A percentile compares a stretch with the other conserved stretches of the same genome.
phyloP scores from a whole-genome alignment of 1,139 yeast genomes.

The Pichia inconspicua region DNA sequence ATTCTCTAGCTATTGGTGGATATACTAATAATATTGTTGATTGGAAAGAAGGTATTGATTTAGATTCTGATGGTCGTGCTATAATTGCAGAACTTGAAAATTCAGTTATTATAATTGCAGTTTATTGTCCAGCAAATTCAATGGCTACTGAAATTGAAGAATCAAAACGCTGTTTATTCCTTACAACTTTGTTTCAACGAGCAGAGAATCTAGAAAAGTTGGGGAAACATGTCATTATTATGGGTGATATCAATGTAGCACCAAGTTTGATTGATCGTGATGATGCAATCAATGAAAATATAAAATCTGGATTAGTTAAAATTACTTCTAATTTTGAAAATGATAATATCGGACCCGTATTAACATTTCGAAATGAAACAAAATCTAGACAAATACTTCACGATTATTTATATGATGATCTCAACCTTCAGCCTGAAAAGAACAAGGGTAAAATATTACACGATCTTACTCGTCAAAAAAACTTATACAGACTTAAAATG shows the following conservation, averaged over 20 bases:
- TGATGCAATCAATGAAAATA: constrained; percentile 46
- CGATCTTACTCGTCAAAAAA: constrained; percentile 58
- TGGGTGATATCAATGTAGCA: constrained; percentile 86
- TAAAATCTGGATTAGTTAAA: constrained; percentile 22
- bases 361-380: constrained; percentile 20
- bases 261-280: constrained; percentile 80
- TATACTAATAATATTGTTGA: constrained; percentile 43
- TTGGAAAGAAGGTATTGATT: constrained; percentile 32
- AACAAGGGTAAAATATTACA: constrained; percentile 20
- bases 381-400: constrained; percentile 20
- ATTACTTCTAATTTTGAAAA: constrained; percentile 2
- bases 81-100: constrained; percentile 64
- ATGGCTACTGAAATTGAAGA: constrained; percentile 64
- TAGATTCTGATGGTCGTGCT: constrained; percentile 84
- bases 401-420: constrained; percentile 21
- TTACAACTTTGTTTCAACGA: constrained; percentile 51
- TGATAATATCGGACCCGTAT: constrained; percentile 25
- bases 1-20: constrained; percentile 52
- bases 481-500: constrained; percentile 54
- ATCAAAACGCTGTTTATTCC: constrained; percentile 48
- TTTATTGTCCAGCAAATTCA: constrained; percentile 93
- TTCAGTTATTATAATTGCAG: constrained; percentile 58
- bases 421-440: constrained; percentile 13
- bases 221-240: constrained; percentile 63
- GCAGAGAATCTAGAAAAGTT: constrained; percentile 41